A percentile compares a stretch with the other conserved stretches of the same genome.
phyloP scores from a whole-genome alignment of 2,329 filamentous ascomycete genomes.

The Coleophoma crateriformis region DNA sequence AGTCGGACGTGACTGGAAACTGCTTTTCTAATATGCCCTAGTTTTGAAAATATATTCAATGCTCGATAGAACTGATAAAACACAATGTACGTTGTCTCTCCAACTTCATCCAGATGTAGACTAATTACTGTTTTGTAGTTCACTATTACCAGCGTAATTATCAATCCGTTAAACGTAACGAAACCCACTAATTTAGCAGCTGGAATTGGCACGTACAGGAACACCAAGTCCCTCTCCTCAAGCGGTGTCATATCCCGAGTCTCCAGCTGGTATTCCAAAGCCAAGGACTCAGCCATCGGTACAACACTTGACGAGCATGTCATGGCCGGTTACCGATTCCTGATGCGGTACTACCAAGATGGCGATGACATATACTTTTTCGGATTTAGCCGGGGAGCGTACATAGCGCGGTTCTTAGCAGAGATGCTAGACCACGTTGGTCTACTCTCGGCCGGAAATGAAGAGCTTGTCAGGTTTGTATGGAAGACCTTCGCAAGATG shows the following conservation, averaged over 20 bases:
- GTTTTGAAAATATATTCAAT: not conserved
- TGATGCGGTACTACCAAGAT: conserved; percentile 67
- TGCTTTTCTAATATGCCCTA: not conserved
- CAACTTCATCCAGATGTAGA: not conserved
- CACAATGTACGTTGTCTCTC: not conserved
- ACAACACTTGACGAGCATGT: conserved; percentile 79
- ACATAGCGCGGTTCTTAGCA: conserved; percentile 69
- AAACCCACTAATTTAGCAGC: conserved; percentile 18
- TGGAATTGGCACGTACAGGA: conserved; percentile 69
- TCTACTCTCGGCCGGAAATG: conserved; percentile 73
- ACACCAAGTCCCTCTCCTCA: conserved; percentile 52
- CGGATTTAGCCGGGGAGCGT: conserved; percentile 68
- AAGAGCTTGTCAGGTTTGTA: conserved; percentile 78
- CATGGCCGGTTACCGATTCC: conserved; percentile 74
- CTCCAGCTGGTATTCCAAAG: conserved; percentile 63
- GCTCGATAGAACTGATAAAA: not conserved
- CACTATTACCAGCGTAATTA: not conserved
- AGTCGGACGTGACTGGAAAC: not conserved
- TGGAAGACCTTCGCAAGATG: conserved; percentile 78
- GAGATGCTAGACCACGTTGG: conserved; percentile 85
- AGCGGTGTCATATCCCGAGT: conserved; percentile 51
- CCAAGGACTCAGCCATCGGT: conserved; percentile 75
- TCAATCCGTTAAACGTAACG: not conserved
- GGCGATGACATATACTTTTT: conserved; percentile 67
- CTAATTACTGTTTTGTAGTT: not conserved